Conservation (phyloP, 2,329 filamentous ascomycete species). For the Arthrobotrys megalospora region DNA sequence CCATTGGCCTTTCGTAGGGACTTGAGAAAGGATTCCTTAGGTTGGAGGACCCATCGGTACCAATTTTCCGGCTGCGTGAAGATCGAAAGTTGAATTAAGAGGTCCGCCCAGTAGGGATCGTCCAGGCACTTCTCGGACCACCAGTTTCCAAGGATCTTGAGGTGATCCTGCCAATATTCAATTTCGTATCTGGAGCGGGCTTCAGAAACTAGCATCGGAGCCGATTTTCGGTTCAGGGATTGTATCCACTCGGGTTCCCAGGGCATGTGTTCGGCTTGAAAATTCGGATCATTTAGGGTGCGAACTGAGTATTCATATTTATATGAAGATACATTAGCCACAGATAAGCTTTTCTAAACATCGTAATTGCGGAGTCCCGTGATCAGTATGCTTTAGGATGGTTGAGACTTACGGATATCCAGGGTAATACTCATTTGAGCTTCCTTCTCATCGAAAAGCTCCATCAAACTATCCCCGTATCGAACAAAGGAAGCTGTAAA, state of each 20-base stretch:
- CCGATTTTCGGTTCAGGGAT: background rate
- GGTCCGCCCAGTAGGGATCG: constrained; percentile 25
- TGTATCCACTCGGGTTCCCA: constrained; percentile 17
- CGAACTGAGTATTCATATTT: constrained; percentile 6
- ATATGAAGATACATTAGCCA: too few relatives aligned
- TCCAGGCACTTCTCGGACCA: constrained; percentile 10
- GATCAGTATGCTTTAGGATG: background rate
- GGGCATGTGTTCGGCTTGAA: constrained; percentile 35
- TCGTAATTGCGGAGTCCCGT: too few relatives aligned
- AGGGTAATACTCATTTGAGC: constrained; percentile 27
- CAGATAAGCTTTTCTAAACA: too few relatives aligned
- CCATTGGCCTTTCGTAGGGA: background rate
- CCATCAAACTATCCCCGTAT: constrained; percentile 28
- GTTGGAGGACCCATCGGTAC: constrained; percentile 26
- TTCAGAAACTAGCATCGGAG: background rate
- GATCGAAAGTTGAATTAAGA: constrained; percentile 24
- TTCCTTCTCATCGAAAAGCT: constrained; percentile 29
- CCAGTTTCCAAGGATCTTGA: constrained; percentile 24
- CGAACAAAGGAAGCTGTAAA: constrained; percentile 34
- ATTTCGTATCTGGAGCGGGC: constrained; percentile 9
- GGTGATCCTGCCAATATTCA: constrained; percentile 21
- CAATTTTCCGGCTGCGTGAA: constrained; percentile 23
- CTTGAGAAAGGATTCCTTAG: background rate
- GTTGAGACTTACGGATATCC: constrained; percentile 20
- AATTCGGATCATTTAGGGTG: constrained; percentile 15